Conservation (phyloP, 768 basidiomycete genomes). For the Bullera alba region DNA sequence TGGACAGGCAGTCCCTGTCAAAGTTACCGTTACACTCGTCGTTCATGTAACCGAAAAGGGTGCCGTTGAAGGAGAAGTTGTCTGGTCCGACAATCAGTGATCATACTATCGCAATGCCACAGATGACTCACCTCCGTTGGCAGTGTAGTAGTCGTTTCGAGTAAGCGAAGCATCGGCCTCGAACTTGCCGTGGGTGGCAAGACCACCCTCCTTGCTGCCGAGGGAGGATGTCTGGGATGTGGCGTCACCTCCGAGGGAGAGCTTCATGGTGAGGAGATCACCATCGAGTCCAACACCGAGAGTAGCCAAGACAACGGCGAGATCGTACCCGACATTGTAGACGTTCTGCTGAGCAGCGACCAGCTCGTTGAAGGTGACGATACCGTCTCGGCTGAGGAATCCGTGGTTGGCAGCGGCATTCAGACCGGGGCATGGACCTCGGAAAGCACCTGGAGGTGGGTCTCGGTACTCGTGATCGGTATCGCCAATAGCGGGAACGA, state of each 20-base stretch:
- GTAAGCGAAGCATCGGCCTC: slow-evolving; percentile 6
- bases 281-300: slow-evolving; percentile 13
- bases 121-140: no score
- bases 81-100: no score
- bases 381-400: slow-evolving; percentile 15
- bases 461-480: slow-evolving; percentile 11
- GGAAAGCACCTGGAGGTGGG: slow-evolving; percentile 16
- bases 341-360: slow-evolving; percentile 11
- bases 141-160: slow-evolving; percentile 1
- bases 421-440: slow-evolving; percentile 13
- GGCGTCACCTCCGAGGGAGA: slow-evolving; percentile 5
- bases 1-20: not conserved
- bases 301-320: slow-evolving; percentile 10
- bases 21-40: slow-evolving; percentile 1
- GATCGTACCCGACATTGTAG: slow-evolving; percentile 17
- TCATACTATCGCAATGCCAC: no score
- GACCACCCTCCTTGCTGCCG: slow-evolving; percentile 9
- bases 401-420: slow-evolving; percentile 16
- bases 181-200: slow-evolving; percentile 9
- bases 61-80: slow-evolving; percentile 5
- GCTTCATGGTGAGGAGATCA: slow-evolving; percentile 6
- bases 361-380: slow-evolving; percentile 14
- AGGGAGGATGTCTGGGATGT: slow-evolving; percentile 1
- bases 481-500: slow-evolving; percentile 7
- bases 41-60: slow-evolving; percentile 3